phyloP scores from a whole-genome alignment of 352 stramenopile species.

The Phytophthora sojae region DNA sequence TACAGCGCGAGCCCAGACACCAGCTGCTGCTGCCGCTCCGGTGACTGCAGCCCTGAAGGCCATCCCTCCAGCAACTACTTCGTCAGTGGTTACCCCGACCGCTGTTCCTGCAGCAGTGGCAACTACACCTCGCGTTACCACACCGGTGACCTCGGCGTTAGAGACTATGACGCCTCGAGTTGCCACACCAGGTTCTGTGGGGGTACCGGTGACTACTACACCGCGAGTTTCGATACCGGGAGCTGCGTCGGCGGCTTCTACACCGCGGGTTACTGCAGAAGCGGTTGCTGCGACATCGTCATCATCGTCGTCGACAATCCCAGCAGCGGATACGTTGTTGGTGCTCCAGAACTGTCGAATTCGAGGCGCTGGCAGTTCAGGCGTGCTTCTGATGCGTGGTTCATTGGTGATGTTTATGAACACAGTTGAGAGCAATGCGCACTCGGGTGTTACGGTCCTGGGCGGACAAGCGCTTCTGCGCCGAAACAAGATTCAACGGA shows the following conservation, averaged over 20 bases:
- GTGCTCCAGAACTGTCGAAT: conserved; percentile 72
- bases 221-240: neutral
- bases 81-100: neutral
- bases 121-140: neutral
- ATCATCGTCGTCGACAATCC: conserved; percentile 5
- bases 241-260: conserved; percentile 1
- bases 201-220: neutral
- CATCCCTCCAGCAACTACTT: neutral
- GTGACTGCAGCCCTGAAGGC: neutral
- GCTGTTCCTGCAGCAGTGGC: neutral
- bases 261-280: neutral
- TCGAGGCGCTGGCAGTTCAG: conserved; percentile 62
- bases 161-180: neutral
- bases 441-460: conserved; percentile 68
- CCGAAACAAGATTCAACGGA: conserved; percentile 69
- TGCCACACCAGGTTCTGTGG: neutral
- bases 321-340: conserved; percentile 40
- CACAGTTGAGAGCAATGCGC: conserved; percentile 58
- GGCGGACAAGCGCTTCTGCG: conserved; percentile 67
- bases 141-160: neutral
- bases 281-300: neutral
- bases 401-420: conserved; percentile 68
- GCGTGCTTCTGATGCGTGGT: conserved; percentile 64
- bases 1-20: neutral
- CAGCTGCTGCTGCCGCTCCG: neutral